Percentiles rank a stretch among this genome's conserved stretches.
phyloP scores from a whole-genome alignment of 495 filamentous ascomycete species.

The Pseudoneurospora amorphoporcata region DNA sequence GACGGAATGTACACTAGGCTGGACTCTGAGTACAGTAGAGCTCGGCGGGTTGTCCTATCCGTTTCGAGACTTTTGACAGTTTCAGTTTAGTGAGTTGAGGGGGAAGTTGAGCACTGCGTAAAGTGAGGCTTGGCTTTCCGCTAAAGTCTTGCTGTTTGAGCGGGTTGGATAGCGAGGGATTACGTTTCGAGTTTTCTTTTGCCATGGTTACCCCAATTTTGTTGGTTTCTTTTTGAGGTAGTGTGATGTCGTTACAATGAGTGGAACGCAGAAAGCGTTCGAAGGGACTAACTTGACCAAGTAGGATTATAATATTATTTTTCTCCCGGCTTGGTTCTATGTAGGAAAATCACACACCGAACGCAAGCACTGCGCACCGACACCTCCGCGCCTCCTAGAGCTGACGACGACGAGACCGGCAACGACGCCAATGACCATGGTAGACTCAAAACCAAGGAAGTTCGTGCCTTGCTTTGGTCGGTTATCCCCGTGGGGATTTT shows the following conservation, averaged over 20 bases:
- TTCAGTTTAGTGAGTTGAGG: background rate
- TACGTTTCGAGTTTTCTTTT: background rate
- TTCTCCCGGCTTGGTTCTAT: background rate
- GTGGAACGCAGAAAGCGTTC: background rate
- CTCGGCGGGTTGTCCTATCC: background rate
- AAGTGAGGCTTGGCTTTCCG: background rate
- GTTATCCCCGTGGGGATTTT: background rate
- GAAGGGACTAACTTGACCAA: background rate
- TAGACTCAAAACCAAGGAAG: background rate
- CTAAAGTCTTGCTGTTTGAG: background rate
- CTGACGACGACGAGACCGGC: background rate
- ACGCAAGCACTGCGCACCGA: background rate
- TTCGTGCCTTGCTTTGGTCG: background rate
- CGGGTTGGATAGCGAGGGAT: background rate
- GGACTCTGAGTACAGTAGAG: background rate
- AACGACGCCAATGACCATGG: background rate
- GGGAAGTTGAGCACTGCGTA: background rate
- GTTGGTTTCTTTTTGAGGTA: background rate
- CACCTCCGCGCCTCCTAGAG: background rate
- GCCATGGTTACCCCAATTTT: background rate
- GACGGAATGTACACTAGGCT: background rate
- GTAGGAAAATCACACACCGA: background rate
- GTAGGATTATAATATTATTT: background rate
- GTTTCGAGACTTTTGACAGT: background rate
- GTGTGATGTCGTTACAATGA: background rate